These are phyloP conservation scores for Penicillium capsulatum DNA, from an alignment of 2,329 filamentous ascomycete species.

Conservation along the genomic window DNA sequence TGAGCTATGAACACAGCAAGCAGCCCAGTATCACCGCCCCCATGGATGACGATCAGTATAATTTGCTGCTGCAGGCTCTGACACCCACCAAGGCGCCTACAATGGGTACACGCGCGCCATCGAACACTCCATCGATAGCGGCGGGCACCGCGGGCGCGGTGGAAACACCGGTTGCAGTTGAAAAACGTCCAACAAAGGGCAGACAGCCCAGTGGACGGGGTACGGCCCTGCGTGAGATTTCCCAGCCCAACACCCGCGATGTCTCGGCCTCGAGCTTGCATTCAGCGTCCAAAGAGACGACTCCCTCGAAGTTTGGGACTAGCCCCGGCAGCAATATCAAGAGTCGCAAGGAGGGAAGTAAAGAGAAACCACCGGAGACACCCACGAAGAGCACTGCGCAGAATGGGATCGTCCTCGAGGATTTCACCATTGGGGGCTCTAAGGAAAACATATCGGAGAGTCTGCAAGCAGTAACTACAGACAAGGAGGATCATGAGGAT, in stretches of 20 bases:
- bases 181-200: conserved; percentile 28
- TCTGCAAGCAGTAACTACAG: too few relatives aligned
- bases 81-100: conserved; percentile 31
- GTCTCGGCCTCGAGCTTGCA: conserved; percentile 31
- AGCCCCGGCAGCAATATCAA: conserved; percentile 33
- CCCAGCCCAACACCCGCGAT: conserved; percentile 28
- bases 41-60: conserved; percentile 38
- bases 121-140: conserved; percentile 32
- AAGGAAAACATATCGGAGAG: too few relatives aligned
- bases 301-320: conserved; percentile 24
- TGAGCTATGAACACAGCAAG: conserved; percentile 43
- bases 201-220: conserved; percentile 17
- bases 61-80: conserved; percentile 36
- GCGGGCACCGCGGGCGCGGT: conserved; percentile 16
- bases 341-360: conserved; percentile 31
- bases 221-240: conserved; percentile 28
- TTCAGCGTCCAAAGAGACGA: conserved; percentile 19
- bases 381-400: conserved; percentile 20
- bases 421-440: background rate
- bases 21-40: conserved; percentile 33
- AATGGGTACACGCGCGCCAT: conserved; percentile 28
- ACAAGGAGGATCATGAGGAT: too few relatives aligned
- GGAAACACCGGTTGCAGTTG: conserved; percentile 29
- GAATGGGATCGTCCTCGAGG: conserved; percentile 5
- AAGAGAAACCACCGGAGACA: conserved; percentile 23